Evolutionary conservation across 2,329 filamentous ascomycete genomes (phyloP), one percentile per base, ranked within the genome.

Genomic region (Apiospora rasikravindrae): DNA sequence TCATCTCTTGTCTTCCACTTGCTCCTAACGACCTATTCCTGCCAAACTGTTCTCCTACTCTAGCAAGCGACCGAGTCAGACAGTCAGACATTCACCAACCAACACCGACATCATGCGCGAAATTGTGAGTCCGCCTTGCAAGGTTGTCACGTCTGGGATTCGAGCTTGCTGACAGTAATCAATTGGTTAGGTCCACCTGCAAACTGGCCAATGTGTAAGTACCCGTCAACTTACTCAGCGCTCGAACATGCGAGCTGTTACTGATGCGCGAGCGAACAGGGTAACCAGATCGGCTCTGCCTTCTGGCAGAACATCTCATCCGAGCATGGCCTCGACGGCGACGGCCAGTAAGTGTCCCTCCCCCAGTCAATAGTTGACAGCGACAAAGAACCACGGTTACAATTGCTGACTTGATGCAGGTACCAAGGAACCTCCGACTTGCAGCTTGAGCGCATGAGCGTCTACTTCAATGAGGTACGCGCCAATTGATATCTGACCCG

Each of bases 251-350:
- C 40, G 44, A 45, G 44, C 14, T 22, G 19, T 45, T 4, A 14
- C 14, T 45, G 19, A 45, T 45, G 13, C 19, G 44, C 77, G 73
- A 87, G 81, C 29, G 80, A 74, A 79, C 81, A 98, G 95, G 96
- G 96, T 91, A 98, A 98, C 93, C 96, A 98, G 94, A 98, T 98
- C 81, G 96, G 96, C 95, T 96, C 96, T 90, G 96, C 96, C 87
- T 99, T 99, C 91, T 99, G 96, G 93, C 92, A 95, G 86, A 92
- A 88, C 82, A 94, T 94, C 84, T 94, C 93, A 82, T 91, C 92
- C 86, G 93, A 95, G 90, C 96, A 99, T 86, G 96, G 96, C 82
- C 95, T 99, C 83, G 96, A 99, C 87, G 94, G 93, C 87, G 94
- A 94, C 85, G 96, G 96, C 87, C 92, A 98, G 93, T 96, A 92